Evolutionary conservation across 2,329 filamentous ascomycete species (phyloP).

Genomic region (Trichoderma sp.): DNA sequence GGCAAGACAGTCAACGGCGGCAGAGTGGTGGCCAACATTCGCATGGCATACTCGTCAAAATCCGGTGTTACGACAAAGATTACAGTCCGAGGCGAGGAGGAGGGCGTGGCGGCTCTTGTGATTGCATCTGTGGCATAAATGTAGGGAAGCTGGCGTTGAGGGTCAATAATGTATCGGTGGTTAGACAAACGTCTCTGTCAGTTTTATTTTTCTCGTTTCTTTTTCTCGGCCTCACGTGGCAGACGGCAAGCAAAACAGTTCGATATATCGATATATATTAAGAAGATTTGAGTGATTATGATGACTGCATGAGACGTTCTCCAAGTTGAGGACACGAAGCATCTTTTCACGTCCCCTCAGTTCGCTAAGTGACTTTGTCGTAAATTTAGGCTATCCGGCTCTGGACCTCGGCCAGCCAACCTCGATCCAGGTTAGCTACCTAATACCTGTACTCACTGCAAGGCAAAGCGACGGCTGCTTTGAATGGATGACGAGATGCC

Average conservation of each 20-base stretch:
- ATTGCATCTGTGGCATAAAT: constrained; percentile 77
- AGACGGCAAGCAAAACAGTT: constrained; percentile 9
- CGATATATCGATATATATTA: neutral
- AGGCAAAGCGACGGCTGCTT: neutral
- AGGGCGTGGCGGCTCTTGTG: constrained; percentile 80
- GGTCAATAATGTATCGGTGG: constrained; percentile 37
- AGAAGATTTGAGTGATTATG: neutral
- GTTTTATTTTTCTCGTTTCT: neutral
- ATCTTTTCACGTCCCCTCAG: neutral
- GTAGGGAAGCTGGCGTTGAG: constrained; percentile 35
- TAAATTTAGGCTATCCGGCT: neutral
- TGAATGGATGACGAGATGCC: neutral
- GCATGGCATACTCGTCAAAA: constrained; percentile 93
- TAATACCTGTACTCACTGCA: neutral
- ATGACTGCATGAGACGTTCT: neutral
- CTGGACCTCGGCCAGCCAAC: neutral
- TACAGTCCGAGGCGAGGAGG: constrained; percentile 86
- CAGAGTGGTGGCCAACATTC: constrained; percentile 78
- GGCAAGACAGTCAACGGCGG: constrained; percentile 93
- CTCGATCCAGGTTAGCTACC: neutral
- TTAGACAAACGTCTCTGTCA: constrained; percentile 26
- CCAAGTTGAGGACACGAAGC: neutral
- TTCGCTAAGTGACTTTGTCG: neutral
- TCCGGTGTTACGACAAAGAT: constrained; percentile 96
- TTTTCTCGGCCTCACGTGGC: neutral